These are phyloP conservation scores for Macrotyloma uniflorum DNA, from an alignment of 306 rosid genomes.

Conservation along the genomic window DNA sequence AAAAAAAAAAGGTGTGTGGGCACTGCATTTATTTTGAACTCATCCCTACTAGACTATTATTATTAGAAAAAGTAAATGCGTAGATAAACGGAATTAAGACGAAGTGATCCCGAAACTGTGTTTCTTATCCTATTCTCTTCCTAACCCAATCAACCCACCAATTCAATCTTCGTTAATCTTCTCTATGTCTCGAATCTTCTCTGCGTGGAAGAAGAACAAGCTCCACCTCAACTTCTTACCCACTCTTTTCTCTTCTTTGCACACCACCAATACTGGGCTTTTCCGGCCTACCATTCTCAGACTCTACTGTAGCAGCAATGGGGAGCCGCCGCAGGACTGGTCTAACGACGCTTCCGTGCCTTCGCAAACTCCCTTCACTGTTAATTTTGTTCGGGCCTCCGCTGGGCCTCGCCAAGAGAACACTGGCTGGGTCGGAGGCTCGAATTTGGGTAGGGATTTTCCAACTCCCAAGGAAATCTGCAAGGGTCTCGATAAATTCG, in stretches of 20 bases:
- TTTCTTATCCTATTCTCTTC: neutral
- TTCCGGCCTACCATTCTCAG: conserved; percentile 29
- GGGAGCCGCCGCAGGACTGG: conserved; percentile 11
- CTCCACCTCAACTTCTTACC: conserved; percentile 18
- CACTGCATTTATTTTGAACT: no score
- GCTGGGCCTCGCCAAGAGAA: conserved; percentile 47
- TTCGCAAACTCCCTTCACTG: conserved; percentile 65
- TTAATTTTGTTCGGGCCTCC: conserved; percentile 54
- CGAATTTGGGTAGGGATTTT: conserved; percentile 76
- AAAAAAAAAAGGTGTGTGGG: no score
- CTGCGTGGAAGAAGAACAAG: conserved; percentile 56
- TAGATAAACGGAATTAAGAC: neutral
- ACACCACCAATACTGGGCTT: neutral
- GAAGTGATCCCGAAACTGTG: neutral
- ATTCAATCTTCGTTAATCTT: neutral
- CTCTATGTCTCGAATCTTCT: conserved; percentile 50
- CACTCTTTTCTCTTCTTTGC: conserved; percentile 23
- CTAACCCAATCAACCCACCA: neutral
- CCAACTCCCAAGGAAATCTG: conserved; percentile 87
- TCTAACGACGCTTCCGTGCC: conserved; percentile 27
- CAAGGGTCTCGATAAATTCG: conserved; percentile 80
- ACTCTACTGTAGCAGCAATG: conserved; percentile 23
- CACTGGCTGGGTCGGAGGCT: conserved; percentile 65
- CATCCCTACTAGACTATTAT: no score
- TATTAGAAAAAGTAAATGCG: no score